phyloP scores from a whole-genome alignment of 352 stramenopile species.

The Pythium grandisporangium region DNA sequence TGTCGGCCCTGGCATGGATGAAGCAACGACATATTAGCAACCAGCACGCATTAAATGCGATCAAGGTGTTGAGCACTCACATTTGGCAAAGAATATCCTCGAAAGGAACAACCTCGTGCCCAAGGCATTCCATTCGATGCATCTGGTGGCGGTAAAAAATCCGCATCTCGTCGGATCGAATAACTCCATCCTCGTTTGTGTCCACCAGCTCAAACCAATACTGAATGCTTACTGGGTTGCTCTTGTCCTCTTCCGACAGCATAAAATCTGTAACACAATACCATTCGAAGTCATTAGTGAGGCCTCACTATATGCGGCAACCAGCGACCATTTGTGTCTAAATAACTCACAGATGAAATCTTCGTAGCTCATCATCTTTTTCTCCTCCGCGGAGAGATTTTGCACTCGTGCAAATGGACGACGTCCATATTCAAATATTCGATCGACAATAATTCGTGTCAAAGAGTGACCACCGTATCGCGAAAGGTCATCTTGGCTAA shows the following conservation, averaged over 20 bases:
- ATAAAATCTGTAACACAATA: constrained; percentile 88
- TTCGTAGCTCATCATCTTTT: constrained; percentile 88
- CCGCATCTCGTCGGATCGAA: constrained; percentile 95
- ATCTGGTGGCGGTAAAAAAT: constrained; percentile 92
- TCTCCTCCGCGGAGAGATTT: constrained; percentile 63
- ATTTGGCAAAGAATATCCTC: constrained; percentile 99
- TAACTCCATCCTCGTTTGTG: constrained; percentile 95
- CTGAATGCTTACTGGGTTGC: constrained; percentile 91
- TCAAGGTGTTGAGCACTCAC: constrained; percentile 50
- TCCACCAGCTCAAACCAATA: constrained; percentile 99
- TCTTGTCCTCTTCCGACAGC: constrained; percentile 98
- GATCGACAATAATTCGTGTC: constrained; percentile 82
- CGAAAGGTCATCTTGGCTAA: constrained; percentile 76
- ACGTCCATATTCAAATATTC: constrained; percentile 77
- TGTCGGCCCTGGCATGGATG: constrained; percentile 62
- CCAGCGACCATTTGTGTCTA: no score
- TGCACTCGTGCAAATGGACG: constrained; percentile 79
- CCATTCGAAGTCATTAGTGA: not conserved
- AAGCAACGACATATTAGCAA: no score
- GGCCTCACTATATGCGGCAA: no score
- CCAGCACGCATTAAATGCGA: constrained; percentile 8
- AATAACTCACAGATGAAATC: constrained; percentile 82
- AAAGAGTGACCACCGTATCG: constrained; percentile 78
- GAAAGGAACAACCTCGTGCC: constrained; percentile 97
- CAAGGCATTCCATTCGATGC: constrained; percentile 96